Base-by-base conservation (phyloP, 1,284 basidiomycete species). In the Ustilago trichophora region DNA sequence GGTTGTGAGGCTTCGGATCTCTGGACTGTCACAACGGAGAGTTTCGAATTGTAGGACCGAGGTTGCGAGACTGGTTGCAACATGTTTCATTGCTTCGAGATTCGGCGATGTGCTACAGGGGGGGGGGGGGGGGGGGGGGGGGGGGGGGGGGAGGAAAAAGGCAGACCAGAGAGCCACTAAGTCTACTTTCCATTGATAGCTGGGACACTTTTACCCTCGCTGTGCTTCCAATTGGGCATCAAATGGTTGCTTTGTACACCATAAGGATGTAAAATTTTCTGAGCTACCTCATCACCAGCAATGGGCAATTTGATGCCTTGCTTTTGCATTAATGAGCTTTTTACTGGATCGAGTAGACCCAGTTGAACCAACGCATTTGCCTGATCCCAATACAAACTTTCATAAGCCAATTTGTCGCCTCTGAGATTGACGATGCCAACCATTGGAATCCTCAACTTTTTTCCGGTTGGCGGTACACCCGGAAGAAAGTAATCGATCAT, bases 381-480 rank as follows among this genome's bases (percentile, higher is more conserved):
- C 13, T 65, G 62, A 22, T 65, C 62, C 55, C 62, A 65, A n/a
- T 65, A 65, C 15, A 65, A 26, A 12, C 55, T 65, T 22, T 58
- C 62, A 42, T 58, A 65, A 0, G 62, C 62, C 22, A 65, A n/a
- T 34, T 65, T 65, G 33, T 65, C 54, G 6, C 62, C 62, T 21
- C 62, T 42, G n/a, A 65, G 27, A 15, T 65, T 65, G 36, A 65
- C 62, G 22, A 65, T 57, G 7, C 62, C 62, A 1, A 65, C 62
- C 54, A 65, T 65, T 5, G 62, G 62, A 21, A 58, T 65, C 0
- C 55, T 12, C 13, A 65, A 22, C 42, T 41, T 53, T 26, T 48
- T 49, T 12, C 54, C 46, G 1, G 62, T 65, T 4, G 62, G 62
- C 11, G 54, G 54, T 0, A 65, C 46, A 7, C 62, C 62, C 5